Conservation (phyloP, 768 basidiomycete species). For the Tephrocybe sp. region DNA sequence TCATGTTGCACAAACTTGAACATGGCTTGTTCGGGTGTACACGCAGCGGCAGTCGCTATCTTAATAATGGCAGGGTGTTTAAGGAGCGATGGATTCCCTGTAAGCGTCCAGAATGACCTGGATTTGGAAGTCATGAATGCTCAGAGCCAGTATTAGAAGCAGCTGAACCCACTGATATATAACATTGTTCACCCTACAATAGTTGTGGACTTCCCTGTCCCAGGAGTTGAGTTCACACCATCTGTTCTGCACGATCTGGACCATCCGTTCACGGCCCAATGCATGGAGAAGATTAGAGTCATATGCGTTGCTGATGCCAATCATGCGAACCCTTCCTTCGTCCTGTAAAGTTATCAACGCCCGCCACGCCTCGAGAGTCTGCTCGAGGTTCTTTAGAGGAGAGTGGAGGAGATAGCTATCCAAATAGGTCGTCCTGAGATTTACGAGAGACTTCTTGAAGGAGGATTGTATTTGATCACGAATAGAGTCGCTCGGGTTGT, state of each 20-base stretch:
- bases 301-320: constrained; percentile 80
- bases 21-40: constrained; percentile 64
- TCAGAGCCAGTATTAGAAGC: background rate
- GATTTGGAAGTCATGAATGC: background rate
- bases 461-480: constrained; percentile 61
- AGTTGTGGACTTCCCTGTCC: constrained; percentile 62
- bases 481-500: constrained; percentile 53
- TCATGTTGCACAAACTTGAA: constrained; percentile 67
- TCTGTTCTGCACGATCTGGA: constrained; percentile 79
- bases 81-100: constrained; percentile 69
- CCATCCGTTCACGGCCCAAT: constrained; percentile 49
- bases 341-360: constrained; percentile 60
- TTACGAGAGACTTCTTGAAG: constrained; percentile 58
- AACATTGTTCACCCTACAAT: constrained; percentile 61
- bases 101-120: constrained; percentile 87
- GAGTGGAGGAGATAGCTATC: constrained; percentile 82
- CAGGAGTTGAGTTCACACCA: constrained; percentile 83
- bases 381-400: constrained; percentile 53
- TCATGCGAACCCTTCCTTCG: constrained; percentile 57
- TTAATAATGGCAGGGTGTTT: constrained; percentile 40
- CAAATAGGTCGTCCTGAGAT: constrained; percentile 70
- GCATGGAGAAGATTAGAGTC: constrained; percentile 53
- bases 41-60: constrained; percentile 42
- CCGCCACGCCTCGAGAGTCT: constrained; percentile 70
- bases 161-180: constrained; percentile 62